phyloP scores from a whole-genome alignment of 768 basidiomycete genomes.

The Chlorophyllum brunneum region DNA sequence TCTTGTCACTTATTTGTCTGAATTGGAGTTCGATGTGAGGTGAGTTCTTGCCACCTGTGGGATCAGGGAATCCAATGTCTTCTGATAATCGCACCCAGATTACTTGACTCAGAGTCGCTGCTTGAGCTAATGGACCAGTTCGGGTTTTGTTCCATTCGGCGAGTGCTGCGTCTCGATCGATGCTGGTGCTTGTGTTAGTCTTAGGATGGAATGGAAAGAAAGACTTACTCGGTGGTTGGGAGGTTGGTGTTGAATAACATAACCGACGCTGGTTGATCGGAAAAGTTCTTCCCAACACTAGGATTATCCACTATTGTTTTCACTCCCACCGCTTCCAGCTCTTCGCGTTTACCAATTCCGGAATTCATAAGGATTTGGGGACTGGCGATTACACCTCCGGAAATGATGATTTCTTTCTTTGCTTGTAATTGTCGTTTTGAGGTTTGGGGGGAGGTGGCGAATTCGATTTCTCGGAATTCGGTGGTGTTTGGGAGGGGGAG shows the following conservation, averaged over 20 bases:
- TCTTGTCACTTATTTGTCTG: not conserved
- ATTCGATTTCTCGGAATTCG: not conserved
- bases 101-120: constrained; percentile 15
- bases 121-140: constrained; percentile 20
- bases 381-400: constrained; percentile 29
- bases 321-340: constrained; percentile 19
- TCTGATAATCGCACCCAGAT: constrained; percentile 18
- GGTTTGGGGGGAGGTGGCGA: constrained; percentile 1
- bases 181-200: not conserved
- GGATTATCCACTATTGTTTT: constrained; percentile 13
- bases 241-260: constrained; percentile 11
- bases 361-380: constrained; percentile 29
- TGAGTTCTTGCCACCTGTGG: not conserved
- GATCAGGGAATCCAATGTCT: constrained; percentile 12
- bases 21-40: constrained; percentile 8
- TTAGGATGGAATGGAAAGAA: not conserved
- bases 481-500: constrained; percentile 9
- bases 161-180: constrained; percentile 4
- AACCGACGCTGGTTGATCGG: constrained; percentile 21
- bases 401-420: constrained; percentile 31
- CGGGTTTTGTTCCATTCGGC: constrained; percentile 16
- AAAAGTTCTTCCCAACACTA: constrained; percentile 16
- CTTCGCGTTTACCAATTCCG: constrained; percentile 27
- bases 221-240: constrained; percentile 12
- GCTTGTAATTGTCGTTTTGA: constrained; percentile 19